These are phyloP conservation scores for Pyrenochaeta sp. DNA, from an alignment of 2,329 filamentous ascomycete genomes.

Conservation along the genomic window DNA sequence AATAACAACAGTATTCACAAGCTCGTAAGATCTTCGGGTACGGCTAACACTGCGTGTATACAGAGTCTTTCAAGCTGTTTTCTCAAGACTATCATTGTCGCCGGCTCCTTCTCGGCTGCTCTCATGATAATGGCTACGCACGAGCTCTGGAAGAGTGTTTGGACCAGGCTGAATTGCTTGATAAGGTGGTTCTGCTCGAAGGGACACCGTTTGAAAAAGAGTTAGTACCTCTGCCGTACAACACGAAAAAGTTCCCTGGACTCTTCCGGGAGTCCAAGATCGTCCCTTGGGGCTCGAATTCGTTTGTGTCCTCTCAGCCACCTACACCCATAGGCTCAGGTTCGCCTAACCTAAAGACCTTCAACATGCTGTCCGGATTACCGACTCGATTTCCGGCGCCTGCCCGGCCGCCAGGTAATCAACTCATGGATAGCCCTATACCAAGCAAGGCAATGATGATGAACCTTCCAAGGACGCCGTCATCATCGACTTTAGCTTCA, in stretches of 20 bases:
- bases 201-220: slow-evolving; percentile 65
- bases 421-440: slow-evolving; percentile 30
- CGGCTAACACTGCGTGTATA: background rate
- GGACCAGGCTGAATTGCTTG: slow-evolving; percentile 54
- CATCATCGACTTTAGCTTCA: slow-evolving; percentile 38
- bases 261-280: slow-evolving; percentile 65
- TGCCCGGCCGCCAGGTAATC: slow-evolving; percentile 1
- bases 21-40: background rate
- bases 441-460: slow-evolving; percentile 10
- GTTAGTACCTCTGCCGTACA: slow-evolving; percentile 60
- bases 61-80: slow-evolving; percentile 64
- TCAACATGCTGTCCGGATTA: slow-evolving; percentile 31
- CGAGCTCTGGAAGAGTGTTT: slow-evolving; percentile 60
- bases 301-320: slow-evolving; percentile 5
- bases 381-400: slow-evolving; percentile 38
- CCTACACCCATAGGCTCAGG: slow-evolving; percentile 2
- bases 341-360: slow-evolving; percentile 16
- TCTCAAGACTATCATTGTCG: slow-evolving; percentile 67
- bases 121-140: slow-evolving; percentile 64
- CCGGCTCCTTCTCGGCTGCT: slow-evolving; percentile 68
- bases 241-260: slow-evolving; percentile 58
- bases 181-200: slow-evolving; percentile 65
- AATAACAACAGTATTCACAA: no score
- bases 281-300: slow-evolving; percentile 7
- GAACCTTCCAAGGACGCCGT: slow-evolving; percentile 35